These are phyloP conservation scores for Citrus inodora DNA, from an alignment of 345 rosid genomes.

Conservation along the genomic window DNA sequence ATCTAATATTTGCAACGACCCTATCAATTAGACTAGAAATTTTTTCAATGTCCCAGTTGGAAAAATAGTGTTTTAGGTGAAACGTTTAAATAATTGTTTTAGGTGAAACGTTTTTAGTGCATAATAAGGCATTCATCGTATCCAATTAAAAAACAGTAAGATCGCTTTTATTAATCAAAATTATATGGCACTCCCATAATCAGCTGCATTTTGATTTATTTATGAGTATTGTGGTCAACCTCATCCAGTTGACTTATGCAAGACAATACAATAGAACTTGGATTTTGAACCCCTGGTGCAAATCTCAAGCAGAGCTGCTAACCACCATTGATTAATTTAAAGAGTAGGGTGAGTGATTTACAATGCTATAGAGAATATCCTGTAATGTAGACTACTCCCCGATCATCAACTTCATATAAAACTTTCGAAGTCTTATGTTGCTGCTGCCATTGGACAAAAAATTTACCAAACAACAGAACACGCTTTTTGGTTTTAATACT, in stretches of 20 bases:
- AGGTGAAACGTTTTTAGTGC: too few relatives aligned
- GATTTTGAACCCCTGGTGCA: background rate
- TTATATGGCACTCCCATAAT: background rate
- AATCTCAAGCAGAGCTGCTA: background rate
- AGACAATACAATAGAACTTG: background rate
- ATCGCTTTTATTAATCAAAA: too few relatives aligned
- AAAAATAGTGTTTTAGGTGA: background rate
- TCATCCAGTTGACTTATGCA: background rate
- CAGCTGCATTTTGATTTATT: background rate
- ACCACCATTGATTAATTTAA: background rate
- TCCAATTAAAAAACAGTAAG: too few relatives aligned
- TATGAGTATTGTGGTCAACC: background rate
- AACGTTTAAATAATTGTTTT: too few relatives aligned
- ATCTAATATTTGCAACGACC: background rate
- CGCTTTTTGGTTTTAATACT: too few relatives aligned
- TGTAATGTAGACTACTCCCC: too few relatives aligned
- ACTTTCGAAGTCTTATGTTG: too few relatives aligned
- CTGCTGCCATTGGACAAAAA: too few relatives aligned
- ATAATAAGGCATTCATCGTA: too few relatives aligned
- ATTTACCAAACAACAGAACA: too few relatives aligned
- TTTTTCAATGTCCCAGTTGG: background rate
- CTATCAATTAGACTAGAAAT: too few relatives aligned
- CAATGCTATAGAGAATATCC: background rate
- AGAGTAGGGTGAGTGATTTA: background rate
- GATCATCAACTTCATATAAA: too few relatives aligned